Base-by-base conservation (phyloP, 768 basidiomycete genomes). In the Cubamyces lactineus region DNA sequence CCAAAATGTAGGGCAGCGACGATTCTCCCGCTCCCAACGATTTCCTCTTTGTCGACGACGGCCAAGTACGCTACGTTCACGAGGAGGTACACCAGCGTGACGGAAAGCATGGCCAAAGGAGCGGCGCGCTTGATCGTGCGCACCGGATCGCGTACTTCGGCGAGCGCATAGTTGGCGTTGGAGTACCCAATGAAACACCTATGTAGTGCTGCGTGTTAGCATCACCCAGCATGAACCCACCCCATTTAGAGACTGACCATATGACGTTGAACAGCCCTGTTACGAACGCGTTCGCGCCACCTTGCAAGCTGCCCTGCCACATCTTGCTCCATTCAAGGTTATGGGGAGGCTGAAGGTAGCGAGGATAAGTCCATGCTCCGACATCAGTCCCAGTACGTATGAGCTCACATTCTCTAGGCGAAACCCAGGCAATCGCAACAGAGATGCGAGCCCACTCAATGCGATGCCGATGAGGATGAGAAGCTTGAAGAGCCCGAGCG, bases 1-100 rank as follows among this genome's bases (percentile, higher is more conserved):
- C 89, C 79, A 69, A 92, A 92, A 74, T 89, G 91, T 34, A 91
- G 70, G 0, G 89, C 88, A 2, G 88, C 91, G n/a, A 88, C 82
- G 53, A 89, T 86, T 19, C 83, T 77, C 2, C 83, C 79, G 41
- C 87, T 86, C n/a, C 74, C 76, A 1, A 88, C 70, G 43, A 92
- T 90, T 62, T 91, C 88, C 7, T 77, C 74, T 69, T 87, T 89
- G 12, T 86, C 85, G 3, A 92, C 86, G 4, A 85, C 91, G 0
- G 86, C 83, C 67, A 89, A 89, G 71, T 91, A 92, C 5, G 89
- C 88, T 8, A 91, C 67, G 64, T 90, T 90, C 55, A 88, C 83
- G 12, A 83, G 75, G 34, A 91, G 47, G 66, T 92, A 92, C 5
- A 86, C 78, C 0, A 80, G 64, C 0, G 83, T 79, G n/a, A 90